These are phyloP conservation scores for Penicillium sp. DNA, from an alignment of 2,329 filamentous ascomycete species.

Conservation along the genomic window DNA sequence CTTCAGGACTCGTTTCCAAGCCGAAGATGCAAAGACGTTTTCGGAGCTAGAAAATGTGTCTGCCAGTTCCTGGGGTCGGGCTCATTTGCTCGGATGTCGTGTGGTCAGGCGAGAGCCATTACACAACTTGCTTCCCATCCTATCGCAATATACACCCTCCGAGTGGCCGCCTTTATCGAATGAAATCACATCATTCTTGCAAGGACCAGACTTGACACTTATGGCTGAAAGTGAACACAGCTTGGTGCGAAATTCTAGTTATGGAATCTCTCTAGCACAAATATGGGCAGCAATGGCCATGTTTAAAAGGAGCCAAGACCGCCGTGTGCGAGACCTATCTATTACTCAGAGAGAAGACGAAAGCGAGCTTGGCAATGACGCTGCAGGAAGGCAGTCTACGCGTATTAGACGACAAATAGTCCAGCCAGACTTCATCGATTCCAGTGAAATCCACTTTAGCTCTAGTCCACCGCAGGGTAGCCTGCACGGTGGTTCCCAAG, in stretches of 20 bases:
- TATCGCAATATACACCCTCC: not conserved
- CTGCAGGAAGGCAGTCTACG: not conserved
- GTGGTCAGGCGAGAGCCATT: not conserved
- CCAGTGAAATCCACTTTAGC: conserved; percentile 4
- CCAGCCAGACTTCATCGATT: conserved; percentile 6
- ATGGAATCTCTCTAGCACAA: conserved; percentile 1
- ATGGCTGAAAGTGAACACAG: conserved; percentile 7
- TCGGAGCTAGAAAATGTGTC: not conserved
- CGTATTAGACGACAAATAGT: conserved; percentile 2
- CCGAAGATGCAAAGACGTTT: not conserved
- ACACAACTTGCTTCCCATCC: not conserved
- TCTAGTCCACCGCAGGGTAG: conserved; percentile 4
- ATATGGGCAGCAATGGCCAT: conserved; percentile 6
- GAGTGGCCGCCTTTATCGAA: not conserved
- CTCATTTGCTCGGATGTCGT: not conserved
- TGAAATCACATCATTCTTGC: not conserved
- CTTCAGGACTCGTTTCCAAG: not conserved
- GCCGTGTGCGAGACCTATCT: not conserved
- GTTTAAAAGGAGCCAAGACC: conserved; percentile 7
- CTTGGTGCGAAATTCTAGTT: conserved; percentile 1
- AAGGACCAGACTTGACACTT: conserved; percentile 1
- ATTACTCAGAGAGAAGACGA: no score
- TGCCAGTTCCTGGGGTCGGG: not conserved
- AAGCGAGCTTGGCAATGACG: not conserved
- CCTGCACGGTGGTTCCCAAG: not conserved